Evolutionary conservation across 2,329 filamentous ascomycete species (phyloP), one percentile per base, ranked within the genome.

Genomic region (Rhytidhysteron rufulum): DNA sequence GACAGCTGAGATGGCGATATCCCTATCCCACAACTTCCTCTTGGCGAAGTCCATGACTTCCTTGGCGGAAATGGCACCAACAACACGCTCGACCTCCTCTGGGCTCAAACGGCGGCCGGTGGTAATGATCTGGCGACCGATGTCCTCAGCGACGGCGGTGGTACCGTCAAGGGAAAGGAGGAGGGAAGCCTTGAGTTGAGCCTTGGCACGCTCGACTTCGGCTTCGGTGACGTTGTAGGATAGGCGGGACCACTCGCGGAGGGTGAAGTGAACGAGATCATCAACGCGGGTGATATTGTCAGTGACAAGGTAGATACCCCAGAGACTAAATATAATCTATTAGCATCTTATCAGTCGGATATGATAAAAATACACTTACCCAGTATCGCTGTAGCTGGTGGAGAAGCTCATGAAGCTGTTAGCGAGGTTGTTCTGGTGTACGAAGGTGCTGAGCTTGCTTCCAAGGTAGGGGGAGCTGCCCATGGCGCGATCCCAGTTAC

Each of bases 401-500:
- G 90, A 96, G 77, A 98, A 98, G 77, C 88, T 95, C 94, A 98
- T 98, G 80, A 96, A 98, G 82, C 90, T 96, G 78, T 95, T 98
- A 71, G 93, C 93, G 48, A 98, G 81, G 69, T 90, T 85, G 74
- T 97, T 82, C 73, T 95, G 84, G 79, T 94, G 87, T 55, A 98
- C 85, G 62, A 93, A 88, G 53, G 85, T 83, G 77, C 88, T 95
- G 60, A 98, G 88, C 80, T 94, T 96, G 86, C 89, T 95, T 61
- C 94, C 93, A 65, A 96, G 85, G 77, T 96, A 93, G 53, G 90
- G 85, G 45, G 93, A 93, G 72, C 93, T 95, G 65, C 94, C 93
- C 83, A 97, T 91, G 57, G 93, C 87, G 74, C 93, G 93, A 77
- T 98, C 93, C 83, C 95, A 98, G 83, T 98, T 98, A 66, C 93